These are phyloP conservation scores for Teratosphaeria pseudoeucalypti DNA, from an alignment of 2,329 filamentous ascomycete species.

Conservation along the genomic window DNA sequence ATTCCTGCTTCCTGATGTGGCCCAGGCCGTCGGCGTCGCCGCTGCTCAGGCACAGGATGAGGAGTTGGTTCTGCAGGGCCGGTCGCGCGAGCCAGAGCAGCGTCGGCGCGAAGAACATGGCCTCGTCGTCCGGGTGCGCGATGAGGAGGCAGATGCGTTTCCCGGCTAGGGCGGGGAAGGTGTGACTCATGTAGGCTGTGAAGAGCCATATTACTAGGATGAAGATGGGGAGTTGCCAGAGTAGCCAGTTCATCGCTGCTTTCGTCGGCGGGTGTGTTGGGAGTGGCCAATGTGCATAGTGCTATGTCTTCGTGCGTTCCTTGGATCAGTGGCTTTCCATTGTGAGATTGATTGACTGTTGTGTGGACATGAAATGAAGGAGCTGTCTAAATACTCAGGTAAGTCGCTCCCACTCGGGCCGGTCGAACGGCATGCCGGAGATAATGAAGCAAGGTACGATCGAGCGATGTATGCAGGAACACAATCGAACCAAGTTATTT, in stretches of 20 bases:
- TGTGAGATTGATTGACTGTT: background rate
- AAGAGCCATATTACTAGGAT: constrained; percentile 37
- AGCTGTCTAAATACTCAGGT: background rate
- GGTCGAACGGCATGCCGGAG: background rate
- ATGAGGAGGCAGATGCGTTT: constrained; percentile 89
- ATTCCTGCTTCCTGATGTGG: constrained; percentile 68
- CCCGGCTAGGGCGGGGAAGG: constrained; percentile 59
- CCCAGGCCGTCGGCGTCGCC: constrained; percentile 86
- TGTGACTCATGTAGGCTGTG: constrained; percentile 33
- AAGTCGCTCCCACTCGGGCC: background rate
- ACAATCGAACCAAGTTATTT: background rate
- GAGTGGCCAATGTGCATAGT: background rate
- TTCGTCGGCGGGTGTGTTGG: background rate
- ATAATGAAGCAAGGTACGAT: background rate
- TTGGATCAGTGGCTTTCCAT: background rate
- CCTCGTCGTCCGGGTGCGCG: constrained; percentile 95
- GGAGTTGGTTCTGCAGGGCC: constrained; percentile 75
- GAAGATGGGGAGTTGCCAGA: constrained; percentile 29
- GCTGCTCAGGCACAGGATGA: constrained; percentile 85
- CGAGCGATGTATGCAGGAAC: background rate
- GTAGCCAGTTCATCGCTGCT: constrained; percentile 32
- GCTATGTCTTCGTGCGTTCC: background rate
- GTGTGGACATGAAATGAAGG: background rate
- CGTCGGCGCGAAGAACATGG: constrained; percentile 96
- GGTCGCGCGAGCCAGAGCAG: constrained; percentile 74